Evolutionary conservation across 106 monocot genomes (phyloP), one percentile per base, ranked within the genome.

Genomic region (Narthecium ossifragum): DNA sequence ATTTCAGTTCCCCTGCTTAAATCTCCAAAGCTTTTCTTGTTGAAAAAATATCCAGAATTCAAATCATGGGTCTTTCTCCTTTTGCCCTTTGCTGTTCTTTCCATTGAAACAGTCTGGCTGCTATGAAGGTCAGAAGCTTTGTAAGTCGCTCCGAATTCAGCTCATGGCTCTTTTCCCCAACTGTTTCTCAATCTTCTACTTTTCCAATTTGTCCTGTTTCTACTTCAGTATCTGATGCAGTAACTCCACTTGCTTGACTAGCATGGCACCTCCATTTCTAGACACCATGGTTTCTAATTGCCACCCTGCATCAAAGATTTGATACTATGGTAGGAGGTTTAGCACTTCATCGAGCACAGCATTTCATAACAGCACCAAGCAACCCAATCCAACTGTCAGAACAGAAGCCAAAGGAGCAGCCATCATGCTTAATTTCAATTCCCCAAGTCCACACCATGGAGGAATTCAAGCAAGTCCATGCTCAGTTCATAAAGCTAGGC

Each of bases 391-490:
- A 53, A 25, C 22, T 25, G 1, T 46, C 27, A 26, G 51, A 73
- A 38, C 33, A 78, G n/a, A 58, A 5, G 20, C 37, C 48, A 8
- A 46, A 25, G 45, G 63, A 46, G 37, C 48, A 57, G 18, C 8
- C 60, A 13, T 20, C 61, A 61, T 53, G 37, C 40, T 36, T 41
- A 4, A 36, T 61, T 28, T 40, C 72, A 46, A 63, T 69, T 8
- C 45, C 59, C 48, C 78, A 73, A 10, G 24, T 78, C 59, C 57
- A 68, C 34, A 53, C 57, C 47, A 51, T 90, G 4, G 67, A 84
- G 31, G 78, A 92, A 38, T 84, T 88, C 84, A 75, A 65, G 62
- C 78, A 82, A 63, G 53, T 60, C 23, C 92, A 93, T 63, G 84
- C 88, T 14, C 80, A 60, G 23, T 73, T 65, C 74, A 57, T 84